Percentiles rank a stretch among this genome's conserved stretches.
These are phyloP conservation scores for Wallacemonas collosoma DNA, from an alignment of 208 protist species.

Conservation along the genomic window DNA sequence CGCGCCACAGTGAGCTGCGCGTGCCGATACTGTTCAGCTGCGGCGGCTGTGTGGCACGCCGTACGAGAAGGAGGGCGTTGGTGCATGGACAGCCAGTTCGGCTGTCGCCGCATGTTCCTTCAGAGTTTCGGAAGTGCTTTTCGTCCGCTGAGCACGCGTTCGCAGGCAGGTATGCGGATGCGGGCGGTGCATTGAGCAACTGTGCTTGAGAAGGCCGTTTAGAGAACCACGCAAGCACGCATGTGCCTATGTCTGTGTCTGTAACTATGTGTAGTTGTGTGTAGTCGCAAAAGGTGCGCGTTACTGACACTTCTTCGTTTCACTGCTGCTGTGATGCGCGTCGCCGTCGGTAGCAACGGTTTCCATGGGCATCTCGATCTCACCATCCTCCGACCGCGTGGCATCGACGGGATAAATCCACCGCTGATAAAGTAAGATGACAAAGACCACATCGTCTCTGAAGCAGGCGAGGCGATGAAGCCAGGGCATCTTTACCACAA, in stretches of 20 bases:
- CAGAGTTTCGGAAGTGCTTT: too few species aligned
- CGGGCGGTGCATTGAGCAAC: too few species aligned
- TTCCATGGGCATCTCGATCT: conserved; percentile 18
- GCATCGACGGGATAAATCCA: conserved; percentile 98
- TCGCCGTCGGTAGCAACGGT: background rate
- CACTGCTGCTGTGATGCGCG: background rate
- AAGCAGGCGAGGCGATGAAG: conserved; percentile 98
- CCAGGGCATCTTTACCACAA: conserved; percentile 99
- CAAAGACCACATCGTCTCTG: conserved; percentile 98
- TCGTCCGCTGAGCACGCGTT: too few species aligned
- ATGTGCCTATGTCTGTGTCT: background rate
- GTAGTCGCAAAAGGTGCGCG: background rate
- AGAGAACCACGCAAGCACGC: too few species aligned
- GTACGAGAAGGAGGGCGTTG: too few species aligned
- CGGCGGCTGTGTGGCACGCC: too few species aligned
- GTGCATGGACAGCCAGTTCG: too few species aligned
- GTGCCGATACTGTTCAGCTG: too few species aligned
- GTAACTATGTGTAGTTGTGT: background rate
- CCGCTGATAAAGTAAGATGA: conserved; percentile 97
- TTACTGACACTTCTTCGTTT: conserved; percentile 19
- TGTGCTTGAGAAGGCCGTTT: too few species aligned
- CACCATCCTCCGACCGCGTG: conserved; percentile 56
- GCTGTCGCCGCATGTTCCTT: too few species aligned
- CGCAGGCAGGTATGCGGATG: too few species aligned
- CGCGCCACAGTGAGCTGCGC: too few species aligned